Evolutionary conservation across 2,329 filamentous ascomycete species (phyloP).

Genomic region (Exophiala xenobiotica): DNA sequence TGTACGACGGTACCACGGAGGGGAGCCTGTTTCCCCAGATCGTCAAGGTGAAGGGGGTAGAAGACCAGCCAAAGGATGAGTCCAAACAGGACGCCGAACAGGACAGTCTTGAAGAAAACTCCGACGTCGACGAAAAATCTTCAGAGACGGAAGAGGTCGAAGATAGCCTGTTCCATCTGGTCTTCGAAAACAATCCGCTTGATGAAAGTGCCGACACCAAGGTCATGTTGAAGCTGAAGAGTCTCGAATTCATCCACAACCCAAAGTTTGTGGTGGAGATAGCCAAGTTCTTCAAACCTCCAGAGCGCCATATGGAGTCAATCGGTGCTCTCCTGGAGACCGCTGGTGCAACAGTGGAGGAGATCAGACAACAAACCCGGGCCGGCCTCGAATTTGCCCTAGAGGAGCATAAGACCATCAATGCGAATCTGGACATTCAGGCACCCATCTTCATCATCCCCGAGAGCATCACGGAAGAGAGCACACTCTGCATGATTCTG

Average conservation of each 20-base stretch:
- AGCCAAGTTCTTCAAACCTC: constrained; percentile 92
- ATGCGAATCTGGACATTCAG: constrained; percentile 91
- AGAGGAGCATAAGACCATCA: constrained; percentile 96
- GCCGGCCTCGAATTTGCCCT: constrained; percentile 94
- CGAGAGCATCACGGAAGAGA: constrained; percentile 79
- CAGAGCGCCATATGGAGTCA: constrained; percentile 96
- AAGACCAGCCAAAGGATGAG: constrained; percentile 54
- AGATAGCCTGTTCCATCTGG: constrained; percentile 87
- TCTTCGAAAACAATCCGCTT: constrained; percentile 92
- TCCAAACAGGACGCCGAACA: constrained; percentile 46
- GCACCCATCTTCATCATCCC: constrained; percentile 95
- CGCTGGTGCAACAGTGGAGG: constrained; percentile 92
- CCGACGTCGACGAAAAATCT: constrained; percentile 37
- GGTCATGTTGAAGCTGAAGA: constrained; percentile 86
- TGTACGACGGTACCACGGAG: constrained; percentile 93
- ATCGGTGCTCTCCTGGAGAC: constrained; percentile 94
- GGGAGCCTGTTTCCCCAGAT: constrained; percentile 92
- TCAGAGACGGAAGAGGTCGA: constrained; percentile 45
- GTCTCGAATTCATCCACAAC: constrained; percentile 96
- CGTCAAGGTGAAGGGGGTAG: constrained; percentile 88
- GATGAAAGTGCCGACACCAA: constrained; percentile 90
- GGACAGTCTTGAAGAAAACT: constrained; percentile 33
- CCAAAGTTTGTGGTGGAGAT: constrained; percentile 88
- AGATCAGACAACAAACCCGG: constrained; percentile 89
- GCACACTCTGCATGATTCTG: constrained; percentile 84